Base-by-base conservation (phyloP, 768 basidiomycete genomes). In the Flagelloscypha sp. region DNA sequence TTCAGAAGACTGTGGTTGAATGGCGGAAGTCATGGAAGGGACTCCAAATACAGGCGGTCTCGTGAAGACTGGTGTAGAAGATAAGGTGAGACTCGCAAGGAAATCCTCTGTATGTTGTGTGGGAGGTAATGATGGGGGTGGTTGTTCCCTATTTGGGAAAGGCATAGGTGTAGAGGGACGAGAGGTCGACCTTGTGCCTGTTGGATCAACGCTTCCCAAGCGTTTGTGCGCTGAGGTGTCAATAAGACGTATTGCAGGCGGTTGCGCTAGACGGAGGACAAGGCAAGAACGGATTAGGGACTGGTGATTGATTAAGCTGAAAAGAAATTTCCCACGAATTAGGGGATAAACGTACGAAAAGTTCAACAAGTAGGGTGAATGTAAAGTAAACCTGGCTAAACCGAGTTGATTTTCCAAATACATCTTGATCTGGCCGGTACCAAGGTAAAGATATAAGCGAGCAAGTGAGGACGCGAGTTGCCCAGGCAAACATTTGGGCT, bases 211-310 rank as follows among this genome's bases (percentile, higher is more conserved):
- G 2, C 33, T 22, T 4, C 51, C 45, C 33, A 52, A 52, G n/a
- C n/a, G n/a, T 31, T 47, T 57, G 40, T 70, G 68, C 9, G 61
- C 49, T 31, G 67, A 65, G 6, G 74, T 70, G 48, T 81, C 70
- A 29, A 85, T 67, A 17, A 88, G 72, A 28, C 80, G 78, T 33
- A 88, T 75, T 2, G 72, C 49, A 7, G 84, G 83, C 1, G 85
- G 81, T 12, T 70, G 76, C 39, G 79, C 78, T 5, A 86, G 52
- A 24, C 70, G 74, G 22, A 88, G 62, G 11, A 73, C 61, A 32
- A 66, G 59, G 38, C 63, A 69, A 3, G 79, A 84, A 21, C 60
- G 50, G 8, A 62, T 45, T 4, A 17, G 13, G 33, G 12, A 38
- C 39, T 13, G 24, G 34, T 27, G 21, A 35, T 19, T 40, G 10